A percentile compares a stretch with the other conserved stretches of the same genome.
Evolutionary conservation across 1,284 basidiomycete species (phyloP).

Genomic region (Boletus semigastroideus): DNA sequence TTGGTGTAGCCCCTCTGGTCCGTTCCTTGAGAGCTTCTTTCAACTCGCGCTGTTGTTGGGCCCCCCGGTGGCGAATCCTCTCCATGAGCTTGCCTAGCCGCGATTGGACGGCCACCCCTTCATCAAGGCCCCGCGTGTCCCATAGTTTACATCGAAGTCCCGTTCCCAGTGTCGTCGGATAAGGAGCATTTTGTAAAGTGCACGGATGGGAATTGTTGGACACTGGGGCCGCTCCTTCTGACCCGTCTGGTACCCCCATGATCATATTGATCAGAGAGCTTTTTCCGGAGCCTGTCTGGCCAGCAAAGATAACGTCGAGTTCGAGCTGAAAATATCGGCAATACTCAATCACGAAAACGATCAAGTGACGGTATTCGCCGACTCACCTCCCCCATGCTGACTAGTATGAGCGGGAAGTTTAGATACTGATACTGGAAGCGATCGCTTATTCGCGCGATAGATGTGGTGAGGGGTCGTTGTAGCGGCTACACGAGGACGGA

Average conservation of each 20-base stretch:
- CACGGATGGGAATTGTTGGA: conserved; percentile 20
- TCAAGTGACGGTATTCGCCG: background rate
- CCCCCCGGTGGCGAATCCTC: conserved; percentile 10
- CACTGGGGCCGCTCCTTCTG: conserved; percentile 13
- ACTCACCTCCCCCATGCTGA: conserved; percentile 23
- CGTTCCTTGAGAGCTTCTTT: conserved; percentile 14
- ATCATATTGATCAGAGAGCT: conserved; percentile 30
- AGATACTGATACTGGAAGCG: background rate
- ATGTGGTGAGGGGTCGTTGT: conserved; percentile 9
- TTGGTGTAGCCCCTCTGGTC: conserved; percentile 13
- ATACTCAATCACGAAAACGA: conserved; percentile 1
- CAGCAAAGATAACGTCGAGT: conserved; percentile 25
- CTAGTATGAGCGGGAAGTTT: background rate
- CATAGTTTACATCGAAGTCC: conserved; percentile 18
- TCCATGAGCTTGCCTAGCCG: conserved; percentile 10
- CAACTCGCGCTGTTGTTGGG: conserved; percentile 22
- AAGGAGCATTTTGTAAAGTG: conserved; percentile 15
- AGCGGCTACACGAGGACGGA: background rate
- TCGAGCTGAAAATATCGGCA: conserved; percentile 7
- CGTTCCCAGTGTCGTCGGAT: conserved; percentile 3
- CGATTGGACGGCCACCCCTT: conserved; percentile 16
- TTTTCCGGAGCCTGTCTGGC: conserved; percentile 29
- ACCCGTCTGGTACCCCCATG: conserved; percentile 9
- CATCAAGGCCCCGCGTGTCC: conserved; percentile 29
- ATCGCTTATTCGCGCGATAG: background rate